Evolutionary conservation across 2,329 filamentous ascomycete species (phyloP).

Genomic region (Talaromyces sp.): DNA sequence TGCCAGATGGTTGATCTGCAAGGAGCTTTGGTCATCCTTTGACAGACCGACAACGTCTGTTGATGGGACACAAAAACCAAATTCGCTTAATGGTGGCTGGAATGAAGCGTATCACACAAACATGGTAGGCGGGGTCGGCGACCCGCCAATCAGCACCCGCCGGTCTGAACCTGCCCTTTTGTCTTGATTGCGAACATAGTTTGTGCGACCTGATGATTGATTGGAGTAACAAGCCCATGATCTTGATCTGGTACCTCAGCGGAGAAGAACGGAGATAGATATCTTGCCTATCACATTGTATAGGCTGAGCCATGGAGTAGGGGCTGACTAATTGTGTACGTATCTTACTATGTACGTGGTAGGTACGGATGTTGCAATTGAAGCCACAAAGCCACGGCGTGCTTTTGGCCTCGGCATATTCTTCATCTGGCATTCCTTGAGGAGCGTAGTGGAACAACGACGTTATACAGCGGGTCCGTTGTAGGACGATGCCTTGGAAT

Average conservation of each 20-base stretch:
- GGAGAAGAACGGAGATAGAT: not conserved
- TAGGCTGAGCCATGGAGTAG: not conserved
- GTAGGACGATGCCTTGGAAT: not conserved
- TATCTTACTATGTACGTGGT: not conserved
- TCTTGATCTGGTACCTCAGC: not conserved
- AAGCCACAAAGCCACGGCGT: not conserved
- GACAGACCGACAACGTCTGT: not conserved
- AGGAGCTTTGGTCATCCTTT: not conserved
- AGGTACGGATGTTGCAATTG: not conserved
- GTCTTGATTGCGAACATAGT: not conserved
- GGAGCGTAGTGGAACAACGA: not conserved
- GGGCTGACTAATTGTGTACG: not conserved
- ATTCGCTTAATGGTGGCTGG: not conserved
- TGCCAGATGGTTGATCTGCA: not conserved
- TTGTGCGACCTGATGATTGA: not conserved
- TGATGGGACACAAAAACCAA: not conserved
- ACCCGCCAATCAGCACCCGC: constrained; percentile 2
- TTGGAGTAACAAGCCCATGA: not conserved
- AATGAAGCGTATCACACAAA: constrained; percentile 1
- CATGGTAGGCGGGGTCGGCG: constrained; percentile 2
- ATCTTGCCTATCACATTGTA: not conserved
- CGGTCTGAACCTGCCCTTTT: not conserved
- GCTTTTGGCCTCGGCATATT: not conserved
- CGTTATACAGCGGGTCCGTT: not conserved
- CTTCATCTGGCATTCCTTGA: not conserved